Base-by-base conservation (phyloP, 257 asterid species). In the Anisodus acutangulus region DNA sequence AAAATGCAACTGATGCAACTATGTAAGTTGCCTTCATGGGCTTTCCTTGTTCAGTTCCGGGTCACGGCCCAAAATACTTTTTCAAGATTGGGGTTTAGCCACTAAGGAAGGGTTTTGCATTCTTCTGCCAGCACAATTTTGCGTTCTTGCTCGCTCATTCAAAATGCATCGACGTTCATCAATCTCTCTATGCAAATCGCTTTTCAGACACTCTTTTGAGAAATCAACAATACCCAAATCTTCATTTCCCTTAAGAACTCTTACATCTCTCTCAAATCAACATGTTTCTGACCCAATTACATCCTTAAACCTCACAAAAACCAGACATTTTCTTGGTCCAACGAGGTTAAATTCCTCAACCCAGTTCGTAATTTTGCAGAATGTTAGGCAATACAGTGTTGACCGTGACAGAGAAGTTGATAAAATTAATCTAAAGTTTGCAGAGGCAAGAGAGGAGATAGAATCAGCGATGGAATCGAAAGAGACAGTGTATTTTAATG, bases 371-470 rank as follows among this genome's bases (percentile, higher is more conserved):
- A 74, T 79, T 19, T 86, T 83, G 79, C 86, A 67, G 22, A 83
- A 90, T 83, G 17, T 64, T 9, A 86, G 97, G 81, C 87, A 84
- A 12, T 94, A 89, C 91, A 91, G 95, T 55, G 90, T 39, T 13
- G 93, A 91, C 51, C 87, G 85, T 51, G 93, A 93, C 82, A 90
- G 79, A 79, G 97, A 88, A 88, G 98, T 95, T 84, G 99, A 97
- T 72, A 79, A 62, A 62, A 97, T 97, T 51, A 97, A 97, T 90
- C 91, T 92, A 88, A 97, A 95, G 89, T 97, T 97, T 81, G 96
- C 96, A n/a, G 99, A 95, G 90, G 99, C 99, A 11, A 90, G 99
- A 81, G 99, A 97, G 90, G 99, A 97, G 93, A 91, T 97, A 80
- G 99, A 97, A 26, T 87, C 97, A 62, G 99, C 99, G 11, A 80